Evolutionary conservation across 2,329 filamentous ascomycete genomes (phyloP), one percentile per base, ranked within the genome.

Genomic region (Aspergillus neoniger): DNA sequence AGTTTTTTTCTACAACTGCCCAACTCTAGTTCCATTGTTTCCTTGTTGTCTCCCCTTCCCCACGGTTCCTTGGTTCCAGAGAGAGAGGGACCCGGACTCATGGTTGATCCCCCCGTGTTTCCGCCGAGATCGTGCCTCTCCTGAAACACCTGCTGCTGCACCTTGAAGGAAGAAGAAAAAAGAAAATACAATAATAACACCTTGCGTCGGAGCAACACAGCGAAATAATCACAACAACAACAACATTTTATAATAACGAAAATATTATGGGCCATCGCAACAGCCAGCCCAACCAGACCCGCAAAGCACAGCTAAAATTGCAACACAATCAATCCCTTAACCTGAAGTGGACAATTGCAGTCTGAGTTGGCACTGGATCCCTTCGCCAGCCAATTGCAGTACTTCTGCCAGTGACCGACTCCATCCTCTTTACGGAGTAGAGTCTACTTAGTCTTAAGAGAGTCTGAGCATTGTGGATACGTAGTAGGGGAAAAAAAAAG

Each of bases 341-440:
- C 25, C 23, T 44, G 39, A 55, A 53, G 23, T n/a, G 32, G 17
- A 23, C 32, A 3, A 17, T n/a, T 53, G 32, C 32, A 10, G 48
- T 44, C 41, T 55, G 53, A 30, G 53, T 55, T 55, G 53, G 53
- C 53, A 55, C 39, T 47, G 53, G 41, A 32, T 28, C 53, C 53
- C 53, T 39, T 55, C 10, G 4, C 53, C 53, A 55, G 12, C 53
- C 53, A 55, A 55, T 55, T 44, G 53, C 39, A 47, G 39, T 50
- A 50, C 47, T 50, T 50, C n/a, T 15, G 17, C 4, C 5, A 14
- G 25, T 9, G 47, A 50, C 47, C 28, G 25, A 28, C 47, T 50
- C 47, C n/a, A 17, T 50, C 47, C n/a, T 14, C 17, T 50, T 50
- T 50, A 36, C 30, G 32, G 32, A 36, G 12, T 36, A 14, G 5